A percentile compares a stretch with the other conserved stretches of the same genome.
These are phyloP conservation scores for Betula pendula DNA, from an alignment of 306 rosid species.

Conservation along the genomic window DNA sequence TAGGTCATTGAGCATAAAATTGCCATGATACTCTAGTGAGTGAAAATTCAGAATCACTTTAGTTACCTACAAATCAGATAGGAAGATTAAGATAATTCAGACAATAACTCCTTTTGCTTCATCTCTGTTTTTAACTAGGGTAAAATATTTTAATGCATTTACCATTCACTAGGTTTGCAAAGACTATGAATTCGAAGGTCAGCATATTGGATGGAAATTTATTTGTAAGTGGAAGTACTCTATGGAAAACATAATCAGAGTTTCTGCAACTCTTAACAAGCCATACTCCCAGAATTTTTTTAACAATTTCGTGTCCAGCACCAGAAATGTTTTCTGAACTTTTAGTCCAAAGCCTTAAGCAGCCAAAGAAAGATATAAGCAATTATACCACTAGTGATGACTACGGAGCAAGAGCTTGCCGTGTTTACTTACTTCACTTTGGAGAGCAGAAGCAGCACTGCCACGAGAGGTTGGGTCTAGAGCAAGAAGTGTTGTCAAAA, in stretches of 20 bases:
- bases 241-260: not conserved
- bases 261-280: not conserved
- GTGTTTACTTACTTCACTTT: conserved; percentile 36
- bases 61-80: too few relatives aligned
- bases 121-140: too few relatives aligned
- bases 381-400: not conserved
- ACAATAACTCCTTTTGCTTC: too few relatives aligned
- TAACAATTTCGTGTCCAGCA: too few relatives aligned
- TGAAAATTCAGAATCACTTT: too few relatives aligned
- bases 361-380: not conserved
- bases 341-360: not conserved
- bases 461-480: conserved; percentile 49
- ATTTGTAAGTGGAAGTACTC: not conserved
- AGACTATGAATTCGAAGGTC: not conserved
- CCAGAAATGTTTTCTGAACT: not conserved
- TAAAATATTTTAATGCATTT: too few relatives aligned
- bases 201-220: not conserved
- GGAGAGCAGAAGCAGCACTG: conserved; percentile 43
- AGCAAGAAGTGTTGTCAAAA: conserved; percentile 46
- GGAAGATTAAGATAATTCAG: too few relatives aligned
- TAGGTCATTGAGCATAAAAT: too few relatives aligned
- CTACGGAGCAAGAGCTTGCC: not conserved
- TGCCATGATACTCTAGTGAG: too few relatives aligned
- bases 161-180: not conserved
- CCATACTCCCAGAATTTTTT: too few relatives aligned